These are phyloP conservation scores for Sporothrix inflata DNA, from an alignment of 2,329 filamentous ascomycete species.

Conservation along the genomic window DNA sequence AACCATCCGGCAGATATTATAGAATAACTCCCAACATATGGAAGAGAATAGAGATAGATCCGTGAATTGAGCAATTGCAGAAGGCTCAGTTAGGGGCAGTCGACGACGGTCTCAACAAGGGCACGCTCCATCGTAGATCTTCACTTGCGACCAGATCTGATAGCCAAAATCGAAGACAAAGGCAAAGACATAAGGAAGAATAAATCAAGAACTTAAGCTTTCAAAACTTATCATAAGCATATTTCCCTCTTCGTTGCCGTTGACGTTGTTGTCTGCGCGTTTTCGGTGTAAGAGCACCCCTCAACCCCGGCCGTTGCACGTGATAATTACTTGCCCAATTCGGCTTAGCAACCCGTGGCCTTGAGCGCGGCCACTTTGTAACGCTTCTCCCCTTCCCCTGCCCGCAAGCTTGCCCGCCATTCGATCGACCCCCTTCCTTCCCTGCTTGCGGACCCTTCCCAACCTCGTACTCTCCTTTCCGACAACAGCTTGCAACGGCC, in stretches of 20 bases:
- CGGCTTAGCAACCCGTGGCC: background rate
- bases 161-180: too few relatives aligned
- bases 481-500: background rate
- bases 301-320: background rate
- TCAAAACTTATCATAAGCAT: too few relatives aligned
- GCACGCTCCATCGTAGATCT: too few relatives aligned
- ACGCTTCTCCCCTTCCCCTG: background rate
- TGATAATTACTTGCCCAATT: constrained; percentile 2
- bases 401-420: constrained; percentile 19
- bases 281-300: background rate
- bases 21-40: too few relatives aligned
- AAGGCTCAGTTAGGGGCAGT: too few relatives aligned
- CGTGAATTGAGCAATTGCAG: too few relatives aligned
- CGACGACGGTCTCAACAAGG: too few relatives aligned
- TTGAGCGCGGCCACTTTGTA: constrained; percentile 22
- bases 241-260: background rate
- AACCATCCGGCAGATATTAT: background rate
- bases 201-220: too few relatives aligned
- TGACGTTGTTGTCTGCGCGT: background rate
- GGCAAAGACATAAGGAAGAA: too few relatives aligned
- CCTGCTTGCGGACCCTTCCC: constrained; percentile 18
- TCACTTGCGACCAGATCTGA: too few relatives aligned
- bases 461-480: constrained; percentile 8
- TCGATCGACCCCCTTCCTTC: constrained; percentile 20
- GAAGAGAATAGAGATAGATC: too few relatives aligned